Evolutionary conservation across 106 monocot genomes (phyloP).

Genomic region (Platanthera guangdongensis): DNA sequence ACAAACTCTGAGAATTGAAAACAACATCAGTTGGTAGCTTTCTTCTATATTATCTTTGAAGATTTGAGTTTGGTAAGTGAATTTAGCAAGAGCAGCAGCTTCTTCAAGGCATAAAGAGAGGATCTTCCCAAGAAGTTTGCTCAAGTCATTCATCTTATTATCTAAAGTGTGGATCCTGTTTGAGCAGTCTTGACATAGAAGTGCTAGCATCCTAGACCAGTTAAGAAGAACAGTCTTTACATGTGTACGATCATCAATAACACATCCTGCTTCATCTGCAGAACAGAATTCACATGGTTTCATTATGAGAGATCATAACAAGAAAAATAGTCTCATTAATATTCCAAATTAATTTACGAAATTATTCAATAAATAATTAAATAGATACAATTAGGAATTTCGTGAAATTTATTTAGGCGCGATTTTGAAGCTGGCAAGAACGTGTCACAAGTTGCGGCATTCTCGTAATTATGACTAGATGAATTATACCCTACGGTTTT

Average conservation of each 20-base stretch:
- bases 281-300: slow-evolving; percentile 18
- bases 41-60: slow-evolving; percentile 14
- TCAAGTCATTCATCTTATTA: slow-evolving; percentile 27
- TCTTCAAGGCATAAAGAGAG: slow-evolving; percentile 70
- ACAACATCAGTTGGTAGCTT: slow-evolving; percentile 14
- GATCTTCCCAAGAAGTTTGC: slow-evolving; percentile 52
- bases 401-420: too few species aligned
- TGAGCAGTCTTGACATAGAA: slow-evolving; percentile 47
- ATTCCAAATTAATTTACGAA: too few species aligned
- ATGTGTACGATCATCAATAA: slow-evolving; percentile 20
- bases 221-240: slow-evolving; percentile 15
- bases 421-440: too few species aligned
- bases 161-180: slow-evolving; percentile 36
- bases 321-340: not conserved
- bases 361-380: too few species aligned
- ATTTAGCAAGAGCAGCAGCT: slow-evolving; percentile 35
- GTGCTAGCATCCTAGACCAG: slow-evolving; percentile 36
- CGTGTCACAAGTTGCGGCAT: too few species aligned
- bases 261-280: slow-evolving; percentile 40
- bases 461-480: too few species aligned
- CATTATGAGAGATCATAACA: slow-evolving; percentile 2
- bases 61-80: slow-evolving; percentile 36
- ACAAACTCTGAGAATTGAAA: slow-evolving; percentile 32
- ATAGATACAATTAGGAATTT: too few species aligned
- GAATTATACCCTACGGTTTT: too few species aligned